Evolutionary conservation across 2,329 filamentous ascomycete genomes (phyloP).

Genomic region (Fusarium compactum): DNA sequence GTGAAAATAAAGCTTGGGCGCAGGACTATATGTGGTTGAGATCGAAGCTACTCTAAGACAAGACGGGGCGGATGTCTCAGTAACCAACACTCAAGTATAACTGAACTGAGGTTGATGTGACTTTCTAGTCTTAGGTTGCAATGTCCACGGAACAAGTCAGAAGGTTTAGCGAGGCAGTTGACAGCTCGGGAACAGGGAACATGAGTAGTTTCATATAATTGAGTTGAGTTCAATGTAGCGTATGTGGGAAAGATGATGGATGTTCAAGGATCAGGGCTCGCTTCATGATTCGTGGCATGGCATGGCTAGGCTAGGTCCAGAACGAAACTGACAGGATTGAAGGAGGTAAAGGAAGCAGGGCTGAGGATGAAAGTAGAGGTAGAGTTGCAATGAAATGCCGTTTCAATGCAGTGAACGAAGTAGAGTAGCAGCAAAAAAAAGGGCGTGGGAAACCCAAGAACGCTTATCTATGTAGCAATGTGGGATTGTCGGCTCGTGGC

Average conservation of each 20-base stretch:
- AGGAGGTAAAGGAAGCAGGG: constrained; percentile 17
- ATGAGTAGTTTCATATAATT: constrained; percentile 44
- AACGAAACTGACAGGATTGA: constrained; percentile 33
- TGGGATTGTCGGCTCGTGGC: constrained; percentile 32
- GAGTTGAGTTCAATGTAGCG: constrained; percentile 23
- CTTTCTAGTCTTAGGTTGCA: constrained; percentile 12
- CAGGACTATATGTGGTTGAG: constrained; percentile 13
- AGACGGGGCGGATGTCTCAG: constrained; percentile 8
- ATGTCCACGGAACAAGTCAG: constrained; percentile 14
- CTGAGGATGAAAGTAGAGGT: constrained; percentile 2
- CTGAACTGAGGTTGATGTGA: not conserved
- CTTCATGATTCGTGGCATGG: constrained; percentile 44
- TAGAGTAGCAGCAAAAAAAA: constrained; percentile 15
- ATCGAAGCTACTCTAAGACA: constrained; percentile 19
- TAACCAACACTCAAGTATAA: not conserved
- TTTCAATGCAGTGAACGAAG: not conserved
- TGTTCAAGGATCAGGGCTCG: constrained; percentile 37
- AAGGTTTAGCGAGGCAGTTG: constrained; percentile 22
- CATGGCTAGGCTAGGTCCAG: constrained; percentile 35
- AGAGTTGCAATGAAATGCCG: constrained; percentile 1
- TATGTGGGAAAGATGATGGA: constrained; percentile 24
- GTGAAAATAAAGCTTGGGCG: constrained; percentile 16
- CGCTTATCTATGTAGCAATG: constrained; percentile 38
- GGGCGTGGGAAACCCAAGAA: constrained; percentile 21
- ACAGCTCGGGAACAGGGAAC: constrained; percentile 32